These are phyloP conservation scores for Poterioochromonas sp. DNA, from an alignment of 352 stramenopile species.

Conservation along the genomic window DNA sequence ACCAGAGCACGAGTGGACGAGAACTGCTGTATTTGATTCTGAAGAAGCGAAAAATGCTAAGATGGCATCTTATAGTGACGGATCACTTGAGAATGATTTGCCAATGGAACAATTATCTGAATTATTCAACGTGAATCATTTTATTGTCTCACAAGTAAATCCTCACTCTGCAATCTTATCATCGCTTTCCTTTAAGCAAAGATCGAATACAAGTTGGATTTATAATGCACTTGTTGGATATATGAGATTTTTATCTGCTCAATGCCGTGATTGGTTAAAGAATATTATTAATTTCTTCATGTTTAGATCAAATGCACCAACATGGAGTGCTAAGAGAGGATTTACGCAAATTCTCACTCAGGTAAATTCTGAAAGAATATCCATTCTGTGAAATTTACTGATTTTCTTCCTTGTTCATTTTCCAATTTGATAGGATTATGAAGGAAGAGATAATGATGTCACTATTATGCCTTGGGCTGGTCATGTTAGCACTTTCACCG, in stretches of 20 bases:
- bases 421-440: constrained; percentile 76
- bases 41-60: constrained; percentile 4
- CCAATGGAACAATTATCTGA: constrained; percentile 87
- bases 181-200: constrained; percentile 51
- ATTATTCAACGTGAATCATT: constrained; percentile 98
- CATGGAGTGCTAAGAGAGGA: constrained; percentile 55
- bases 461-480: constrained; percentile 85
- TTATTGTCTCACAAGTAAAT: constrained; percentile 91
- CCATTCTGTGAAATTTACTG: constrained; percentile 44
- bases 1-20: constrained; percentile 42
- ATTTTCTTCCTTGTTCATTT: constrained; percentile 15
- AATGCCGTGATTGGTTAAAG: constrained; percentile 51
- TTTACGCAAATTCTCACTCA: constrained; percentile 51
- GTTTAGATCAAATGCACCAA: constrained; percentile 52
- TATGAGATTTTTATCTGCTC: constrained; percentile 86
- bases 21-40: background rate
- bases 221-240: constrained; percentile 63
- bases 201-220: constrained; percentile 59
- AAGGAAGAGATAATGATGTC: constrained; percentile 81
- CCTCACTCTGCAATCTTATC: constrained; percentile 68
- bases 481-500: constrained; percentile 66
- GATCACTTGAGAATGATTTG: constrained; percentile 81
- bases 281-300: constrained; percentile 58
- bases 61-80: constrained; percentile 73
- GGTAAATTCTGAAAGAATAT: constrained; percentile 57